These are phyloP conservation scores for Anthoceros angustus DNA, from an alignment of 225 moss, liverwort and hornwort species.

Conservation along the genomic window DNA sequence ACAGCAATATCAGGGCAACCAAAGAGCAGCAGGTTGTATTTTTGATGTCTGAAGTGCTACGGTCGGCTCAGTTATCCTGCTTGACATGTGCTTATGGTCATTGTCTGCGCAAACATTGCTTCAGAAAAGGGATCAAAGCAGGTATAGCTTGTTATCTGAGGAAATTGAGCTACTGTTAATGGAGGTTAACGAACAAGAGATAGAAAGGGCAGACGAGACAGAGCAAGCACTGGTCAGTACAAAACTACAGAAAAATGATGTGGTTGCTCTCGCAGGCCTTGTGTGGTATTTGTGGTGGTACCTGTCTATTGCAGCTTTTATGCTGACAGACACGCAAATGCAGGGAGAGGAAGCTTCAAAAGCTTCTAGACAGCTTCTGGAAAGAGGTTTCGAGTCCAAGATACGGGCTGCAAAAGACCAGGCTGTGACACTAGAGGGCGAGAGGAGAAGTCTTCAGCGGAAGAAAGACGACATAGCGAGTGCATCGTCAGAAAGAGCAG, in stretches of 20 bases:
- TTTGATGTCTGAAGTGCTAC: neutral
- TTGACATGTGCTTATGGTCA: no score
- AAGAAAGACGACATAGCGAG: slow-evolving; percentile 73
- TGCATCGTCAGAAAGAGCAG: slow-evolving; percentile 64
- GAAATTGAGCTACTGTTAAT: neutral
- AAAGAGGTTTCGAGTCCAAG: slow-evolving; percentile 35
- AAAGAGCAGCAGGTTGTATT: slow-evolving; percentile 49
- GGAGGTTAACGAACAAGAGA: neutral
- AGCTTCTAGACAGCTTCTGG: slow-evolving; percentile 23
- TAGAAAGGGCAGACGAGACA: neutral
- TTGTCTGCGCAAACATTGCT: no score
- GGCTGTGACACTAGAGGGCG: slow-evolving; percentile 35
- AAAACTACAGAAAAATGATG: neutral
- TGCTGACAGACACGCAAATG: neutral
- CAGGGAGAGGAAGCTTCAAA: slow-evolving; percentile 58
- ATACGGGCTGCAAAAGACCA: slow-evolving; percentile 45
- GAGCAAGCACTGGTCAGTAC: neutral
- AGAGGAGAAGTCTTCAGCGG: slow-evolving; percentile 50
- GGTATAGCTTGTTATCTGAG: neutral
- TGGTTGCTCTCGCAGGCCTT: neutral
- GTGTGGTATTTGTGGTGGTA: neutral
- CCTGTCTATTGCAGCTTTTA: neutral
- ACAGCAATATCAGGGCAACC: slow-evolving; percentile 45
- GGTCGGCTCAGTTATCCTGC: neutral
- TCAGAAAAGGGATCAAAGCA: neutral